A percentile compares a stretch with the other conserved stretches of the same genome.
These are phyloP conservation scores for Rhododendron ovatum DNA, from an alignment of 148 eudicot genomes.

Conservation along the genomic window DNA sequence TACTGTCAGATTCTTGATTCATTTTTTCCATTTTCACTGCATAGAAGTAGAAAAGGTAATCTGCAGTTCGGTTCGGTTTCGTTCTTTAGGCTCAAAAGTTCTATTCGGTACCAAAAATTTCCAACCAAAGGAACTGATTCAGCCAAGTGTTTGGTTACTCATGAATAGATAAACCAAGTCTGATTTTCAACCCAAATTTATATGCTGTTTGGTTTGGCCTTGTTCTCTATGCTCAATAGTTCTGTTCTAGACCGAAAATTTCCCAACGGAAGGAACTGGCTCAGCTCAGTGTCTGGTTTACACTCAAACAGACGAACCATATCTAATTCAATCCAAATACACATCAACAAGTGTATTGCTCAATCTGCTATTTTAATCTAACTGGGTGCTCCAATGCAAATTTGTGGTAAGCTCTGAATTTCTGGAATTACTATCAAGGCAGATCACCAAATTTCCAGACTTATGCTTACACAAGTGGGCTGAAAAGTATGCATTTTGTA, in stretches of 20 bases:
- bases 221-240: not conserved
- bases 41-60: too few relatives aligned
- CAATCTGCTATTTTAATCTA: not conserved
- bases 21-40: too few relatives aligned
- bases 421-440: not conserved
- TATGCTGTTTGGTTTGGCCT: not conserved
- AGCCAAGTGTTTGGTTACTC: too few relatives aligned
- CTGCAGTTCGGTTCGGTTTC: not conserved
- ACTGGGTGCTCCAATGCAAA: not conserved
- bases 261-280: not conserved
- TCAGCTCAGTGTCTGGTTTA: not conserved
- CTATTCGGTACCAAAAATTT: too few relatives aligned
- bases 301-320: not conserved
- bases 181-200: not conserved
- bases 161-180: not conserved
- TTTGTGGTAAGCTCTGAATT: not conserved
- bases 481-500: slow-evolving; percentile 13
- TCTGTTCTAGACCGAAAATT: too few relatives aligned
- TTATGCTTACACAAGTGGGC: not conserved
- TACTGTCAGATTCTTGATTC: not conserved
- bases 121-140: too few relatives aligned
- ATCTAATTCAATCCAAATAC: not conserved
- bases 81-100: not conserved
- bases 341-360: not conserved
- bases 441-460: not conserved